Base-by-base conservation (phyloP, 1,284 basidiomycete species). In the Irpex sp. region DNA sequence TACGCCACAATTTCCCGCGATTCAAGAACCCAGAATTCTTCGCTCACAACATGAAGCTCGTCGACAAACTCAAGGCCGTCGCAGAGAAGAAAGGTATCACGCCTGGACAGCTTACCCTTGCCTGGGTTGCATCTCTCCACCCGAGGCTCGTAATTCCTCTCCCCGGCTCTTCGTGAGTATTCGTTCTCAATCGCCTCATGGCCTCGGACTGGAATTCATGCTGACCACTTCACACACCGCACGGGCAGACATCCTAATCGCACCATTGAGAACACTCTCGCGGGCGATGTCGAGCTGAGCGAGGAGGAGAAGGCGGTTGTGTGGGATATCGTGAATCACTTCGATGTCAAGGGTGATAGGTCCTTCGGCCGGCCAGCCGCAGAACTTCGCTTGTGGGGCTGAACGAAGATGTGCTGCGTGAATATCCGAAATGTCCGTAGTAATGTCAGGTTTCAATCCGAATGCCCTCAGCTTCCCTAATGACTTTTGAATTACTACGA, bases 31-130 rank as follows among this genome's bases (percentile, higher is more conserved):
- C 75, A 58, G 77, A 76, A 69, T 82, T 81, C 66, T 80, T 87
- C 64, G 75, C 79, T 57, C 76, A 83, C 67, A 90, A 90, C 73
- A 70, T 85, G 61, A 74, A 78, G 43, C 74, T 90, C 15, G 84
- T 86, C 2, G 78, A 85, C n/a, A 70, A 69, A 15, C 69, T 86
- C 47, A 69, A 78, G 39, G 72, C 67, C 11, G 74, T 88, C 39
- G 84, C 85, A 0, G 69, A 73, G 54, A 78, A 76, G 70, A 85
- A 83, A 72, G 77, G 77, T 0, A 70, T 84, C 33, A 83, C 83
- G 0, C 73, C 83, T 0, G 81, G 82, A 0, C 87, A 90, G 71
- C 75, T 91, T 9, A 78, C 80, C 43, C 76, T 91, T 46, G 86
- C 88, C 0, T 91, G 87, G 86, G 78, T 89, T 8, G 70, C 76